These are phyloP conservation scores for Fomitiporia mediterranea DNA, from an alignment of 1,284 basidiomycete genomes.

Conservation along the genomic window DNA sequence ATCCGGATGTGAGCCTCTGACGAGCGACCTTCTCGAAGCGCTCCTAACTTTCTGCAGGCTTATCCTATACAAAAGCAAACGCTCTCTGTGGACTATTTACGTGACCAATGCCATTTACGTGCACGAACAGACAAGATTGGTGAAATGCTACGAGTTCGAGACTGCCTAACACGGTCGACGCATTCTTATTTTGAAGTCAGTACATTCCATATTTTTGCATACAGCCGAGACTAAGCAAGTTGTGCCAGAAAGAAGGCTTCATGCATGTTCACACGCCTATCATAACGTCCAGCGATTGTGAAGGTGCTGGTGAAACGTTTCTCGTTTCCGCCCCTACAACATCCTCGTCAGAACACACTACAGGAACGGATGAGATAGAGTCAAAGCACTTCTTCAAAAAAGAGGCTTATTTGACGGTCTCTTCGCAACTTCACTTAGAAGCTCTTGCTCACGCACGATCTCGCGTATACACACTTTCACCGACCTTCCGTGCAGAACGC, in stretches of 20 bases:
- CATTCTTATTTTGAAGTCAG: constrained; percentile 68
- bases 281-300: constrained; percentile 89
- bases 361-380: constrained; percentile 18
- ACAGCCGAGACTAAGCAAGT: neutral
- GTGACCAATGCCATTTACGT: constrained; percentile 81
- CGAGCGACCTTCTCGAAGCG: neutral
- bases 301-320: constrained; percentile 97
- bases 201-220: neutral
- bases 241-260: constrained; percentile 67
- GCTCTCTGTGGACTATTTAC: constrained; percentile 68
- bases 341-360: constrained; percentile 21
- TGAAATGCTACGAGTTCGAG: constrained; percentile 72
- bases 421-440: constrained; percentile 94
- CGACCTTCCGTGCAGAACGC: constrained; percentile 90
- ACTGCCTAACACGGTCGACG: constrained; percentile 48
- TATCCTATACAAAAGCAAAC: constrained; percentile 89
- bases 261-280: constrained; percentile 80
- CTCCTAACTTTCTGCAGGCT: constrained; percentile 35
- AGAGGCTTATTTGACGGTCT: constrained; percentile 89
- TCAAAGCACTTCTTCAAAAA: constrained; percentile 57
- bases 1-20: constrained; percentile 55
- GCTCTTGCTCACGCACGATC: constrained; percentile 75
- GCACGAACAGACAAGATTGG: constrained; percentile 69
- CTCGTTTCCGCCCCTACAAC: constrained; percentile 41
- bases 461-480: constrained; percentile 87